Conservation (phyloP, 2,329 filamentous ascomycete species). For the Fusarium chlamydosporum region DNA sequence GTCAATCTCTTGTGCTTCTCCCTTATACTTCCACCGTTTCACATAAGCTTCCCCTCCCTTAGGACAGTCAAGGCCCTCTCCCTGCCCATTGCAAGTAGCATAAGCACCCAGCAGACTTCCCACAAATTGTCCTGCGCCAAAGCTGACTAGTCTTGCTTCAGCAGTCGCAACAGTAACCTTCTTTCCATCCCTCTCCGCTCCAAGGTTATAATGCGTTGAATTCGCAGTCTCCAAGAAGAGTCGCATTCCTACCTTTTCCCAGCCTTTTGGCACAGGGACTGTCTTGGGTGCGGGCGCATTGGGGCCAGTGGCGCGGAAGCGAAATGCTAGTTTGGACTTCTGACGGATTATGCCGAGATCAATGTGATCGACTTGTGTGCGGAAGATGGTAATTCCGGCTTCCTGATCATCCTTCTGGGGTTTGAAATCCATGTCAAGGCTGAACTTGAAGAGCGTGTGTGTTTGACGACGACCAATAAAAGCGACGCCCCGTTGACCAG, state of each 20-base stretch:
- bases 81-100: slow-evolving; percentile 36
- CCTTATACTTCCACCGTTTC: slow-evolving; percentile 27
- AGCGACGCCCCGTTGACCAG: slow-evolving; percentile 21
- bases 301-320: slow-evolving; percentile 24
- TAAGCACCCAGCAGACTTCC: slow-evolving; percentile 34
- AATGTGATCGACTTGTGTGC: slow-evolving; percentile 39
- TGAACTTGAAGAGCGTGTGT: slow-evolving; percentile 31
- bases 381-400: slow-evolving; percentile 29
- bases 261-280: slow-evolving; percentile 21
- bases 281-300: slow-evolving; percentile 1
- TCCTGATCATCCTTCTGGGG: slow-evolving; percentile 13
- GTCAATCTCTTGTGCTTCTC: slow-evolving; percentile 26
- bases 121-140: slow-evolving; percentile 22
- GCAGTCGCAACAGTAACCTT: slow-evolving; percentile 11
- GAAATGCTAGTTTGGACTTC: slow-evolving; percentile 13
- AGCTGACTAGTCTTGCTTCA: slow-evolving; percentile 28
- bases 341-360: slow-evolving; percentile 28
- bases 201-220: slow-evolving; percentile 29
- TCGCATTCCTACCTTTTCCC: slow-evolving; percentile 10
- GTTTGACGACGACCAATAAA: slow-evolving; percentile 35
- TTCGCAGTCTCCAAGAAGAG: slow-evolving; percentile 24
- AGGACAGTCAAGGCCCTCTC: slow-evolving; percentile 16
- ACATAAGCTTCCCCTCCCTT: slow-evolving; percentile 24
- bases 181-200: background rate
- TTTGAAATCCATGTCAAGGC: slow-evolving; percentile 23